Conservation (phyloP, 352 stramenopile genomes). For the Hyaloperonospora arabidopsidis region DNA sequence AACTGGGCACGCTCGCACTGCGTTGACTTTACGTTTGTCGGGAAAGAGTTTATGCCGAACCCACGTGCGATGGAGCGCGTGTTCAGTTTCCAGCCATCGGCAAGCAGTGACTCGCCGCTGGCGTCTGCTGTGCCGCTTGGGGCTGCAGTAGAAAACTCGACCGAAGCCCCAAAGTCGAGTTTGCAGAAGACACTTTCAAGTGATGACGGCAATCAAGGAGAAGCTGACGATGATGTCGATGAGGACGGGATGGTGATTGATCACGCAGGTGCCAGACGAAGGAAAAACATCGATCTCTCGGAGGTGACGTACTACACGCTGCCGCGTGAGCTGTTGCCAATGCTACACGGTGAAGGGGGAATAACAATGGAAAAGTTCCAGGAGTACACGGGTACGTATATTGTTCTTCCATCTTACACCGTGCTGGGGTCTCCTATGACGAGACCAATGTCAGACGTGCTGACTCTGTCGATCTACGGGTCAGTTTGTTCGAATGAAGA, state of each 20-base stretch:
- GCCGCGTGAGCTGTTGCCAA: slow-evolving; percentile 49
- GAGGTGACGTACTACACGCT: slow-evolving; percentile 75
- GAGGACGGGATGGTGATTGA: slow-evolving; percentile 48
- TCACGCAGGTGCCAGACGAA: slow-evolving; percentile 28
- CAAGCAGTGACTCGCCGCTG: neutral
- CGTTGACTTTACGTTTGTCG: slow-evolving; percentile 88
- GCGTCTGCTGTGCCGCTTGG: slow-evolving; percentile 1
- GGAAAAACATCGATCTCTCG: slow-evolving; percentile 65
- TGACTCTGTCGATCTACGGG: slow-evolving; percentile 73
- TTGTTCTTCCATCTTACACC: slow-evolving; percentile 45
- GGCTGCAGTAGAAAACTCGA: slow-evolving; percentile 1
- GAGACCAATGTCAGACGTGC: slow-evolving; percentile 19
- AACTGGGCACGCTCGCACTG: slow-evolving; percentile 61
- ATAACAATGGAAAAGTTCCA: slow-evolving; percentile 73
- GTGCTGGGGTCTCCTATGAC: slow-evolving; percentile 11
- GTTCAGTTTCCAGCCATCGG: slow-evolving; percentile 29
- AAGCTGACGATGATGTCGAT: slow-evolving; percentile 21
- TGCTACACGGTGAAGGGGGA: slow-evolving; percentile 59
- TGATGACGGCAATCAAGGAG: slow-evolving; percentile 8
- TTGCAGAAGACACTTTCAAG: slow-evolving; percentile 14
- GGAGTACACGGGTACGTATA: slow-evolving; percentile 71
- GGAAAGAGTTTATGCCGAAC: slow-evolving; percentile 85
- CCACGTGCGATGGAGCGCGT: slow-evolving; percentile 72
- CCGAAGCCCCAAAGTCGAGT: slow-evolving; percentile 2
- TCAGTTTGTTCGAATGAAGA: slow-evolving; percentile 13